These are phyloP conservation scores for Neurospora africana DNA, from an alignment of 495 filamentous ascomycete genomes.

Conservation along the genomic window DNA sequence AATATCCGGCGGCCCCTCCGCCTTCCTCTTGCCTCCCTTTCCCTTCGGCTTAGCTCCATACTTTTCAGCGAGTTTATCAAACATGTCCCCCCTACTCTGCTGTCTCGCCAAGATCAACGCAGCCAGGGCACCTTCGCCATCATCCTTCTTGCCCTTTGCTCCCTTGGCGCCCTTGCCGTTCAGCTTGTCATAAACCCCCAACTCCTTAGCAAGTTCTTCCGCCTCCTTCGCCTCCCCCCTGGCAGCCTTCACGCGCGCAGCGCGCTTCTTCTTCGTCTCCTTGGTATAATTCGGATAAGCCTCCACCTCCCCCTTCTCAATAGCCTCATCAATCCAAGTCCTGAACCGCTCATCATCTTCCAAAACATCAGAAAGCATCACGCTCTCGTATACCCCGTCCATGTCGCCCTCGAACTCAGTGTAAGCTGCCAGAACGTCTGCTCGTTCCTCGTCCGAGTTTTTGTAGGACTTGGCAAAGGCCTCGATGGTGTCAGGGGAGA, in stretches of 20 bases:
- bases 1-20: conserved; percentile 45
- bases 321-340: conserved; percentile 69
- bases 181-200: conserved; percentile 54
- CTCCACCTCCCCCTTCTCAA: conserved; percentile 53
- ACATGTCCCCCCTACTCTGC: conserved; percentile 30
- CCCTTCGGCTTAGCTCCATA: conserved; percentile 42
- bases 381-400: conserved; percentile 60
- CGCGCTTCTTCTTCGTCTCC: conserved; percentile 54
- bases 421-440: conserved; percentile 68
- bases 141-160: conserved; percentile 34
- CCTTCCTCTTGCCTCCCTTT: conserved; percentile 41
- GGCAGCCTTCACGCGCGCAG: conserved; percentile 53
- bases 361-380: conserved; percentile 76
- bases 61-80: conserved; percentile 64
- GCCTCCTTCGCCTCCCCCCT: conserved; percentile 61
- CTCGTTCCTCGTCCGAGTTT: conserved; percentile 71
- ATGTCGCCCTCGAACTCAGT: conserved; percentile 58
- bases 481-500: conserved; percentile 55
- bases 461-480: conserved; percentile 69
- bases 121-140: conserved; percentile 28
- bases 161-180: conserved; percentile 16
- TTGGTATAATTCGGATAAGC: conserved; percentile 53
- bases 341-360: conserved; percentile 84
- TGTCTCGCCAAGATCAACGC: conserved; percentile 35
- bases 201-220: conserved; percentile 56